Base-by-base conservation (phyloP, 2,329 filamentous ascomycete species). In the Penicillium sclerotigenum region DNA sequence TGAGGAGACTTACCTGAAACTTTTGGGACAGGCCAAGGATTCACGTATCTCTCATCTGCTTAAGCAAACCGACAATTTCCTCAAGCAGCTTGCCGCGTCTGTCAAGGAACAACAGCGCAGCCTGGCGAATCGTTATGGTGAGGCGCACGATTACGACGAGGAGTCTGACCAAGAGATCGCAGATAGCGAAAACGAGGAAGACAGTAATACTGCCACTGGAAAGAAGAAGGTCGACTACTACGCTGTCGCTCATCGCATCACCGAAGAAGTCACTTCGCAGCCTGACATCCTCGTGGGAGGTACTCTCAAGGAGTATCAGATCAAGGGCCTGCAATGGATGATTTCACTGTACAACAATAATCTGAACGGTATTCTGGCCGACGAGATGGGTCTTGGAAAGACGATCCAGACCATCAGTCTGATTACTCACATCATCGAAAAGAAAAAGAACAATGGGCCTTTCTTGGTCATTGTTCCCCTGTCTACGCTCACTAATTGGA, bases 291-390 rank as follows among this genome's bases (percentile, higher is more conserved):
- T 99, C 58, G 91, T 97, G 60, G 94, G 94, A 71, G 94, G 94
- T 70, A 89, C 81, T 11, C 81, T 99, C 64, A 99, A 99, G 75
- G 94, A 99, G 73, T 99, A 99, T 76, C 94, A 99, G 77, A 65
- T 99, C 76, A 97, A 97, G 85, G 94, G 94, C 83, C 80, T 99
- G 46, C 93, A 99, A 75, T 99, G 94, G 94, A 99, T 99, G 94
- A 87, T 99, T 59, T 99, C 94, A 14, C 83, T 99, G 14, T 99
- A 97, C 83, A 99, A 99, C 86, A 99, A 99, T 81, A 99, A 97
- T 76, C 84, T 99, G 63, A 99, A 99, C 74, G 94, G 94, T 83
- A 97, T 99, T 64, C 81, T 99, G 67, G 94, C 94, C 57, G 94
- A 99, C 69, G 94, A 99, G 77, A 99, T 99, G 94, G 94, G 94